Base-by-base conservation (phyloP, 306 rosid genomes). In the Dalbergia oliveri region DNA sequence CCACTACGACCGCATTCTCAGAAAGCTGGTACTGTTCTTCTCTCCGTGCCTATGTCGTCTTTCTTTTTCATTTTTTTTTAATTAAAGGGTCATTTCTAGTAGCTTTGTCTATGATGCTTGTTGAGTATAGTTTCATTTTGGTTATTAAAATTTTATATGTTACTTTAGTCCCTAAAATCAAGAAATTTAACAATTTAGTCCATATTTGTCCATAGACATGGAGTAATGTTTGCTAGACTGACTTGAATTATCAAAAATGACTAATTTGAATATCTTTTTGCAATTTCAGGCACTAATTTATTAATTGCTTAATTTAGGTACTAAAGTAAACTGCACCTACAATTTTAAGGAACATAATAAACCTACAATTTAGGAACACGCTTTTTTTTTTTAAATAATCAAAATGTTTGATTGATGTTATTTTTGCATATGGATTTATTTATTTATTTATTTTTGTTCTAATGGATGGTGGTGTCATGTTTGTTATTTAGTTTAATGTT, bases 1-100 rank as follows among this genome's bases (percentile, higher is more conserved):
- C 33, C 97, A 91, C 85, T 93, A 95, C 49, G 94, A 91, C 63
- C 99, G 99, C 23, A 76, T 93, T 34, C 98, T 93, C 66, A 80
- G 93, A 67, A 95, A 89, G 77, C 89, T 95, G 23, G 99, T 95
- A 87, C 7, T 12, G 26, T 21, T 47, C 43, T 77, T 16, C 50
- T 62, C 49, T 83, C 16, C 47, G 4, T 35, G 7, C 31, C 4
- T 70, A 39, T 50, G 43, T 11, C 15, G 9, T 34, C 9, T 1
- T 39, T 39, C 23, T 14, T 16, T n/a, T 10, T 37, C 0, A n/a
- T 53, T 43, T 43, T 51, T 35, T 15, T 7, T 21, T 61, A 6
- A 43, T 26, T 26, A 26, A 26, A 26, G 31, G 31, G 31, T 69
- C 31, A 1, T 13, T 41, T 3, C 59, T 33, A 75, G n/a, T 59